Percentiles rank a stretch among this genome's conserved stretches.
phyloP scores from a whole-genome alignment of 441 rosid species.

The Melianthus villosus region DNA sequence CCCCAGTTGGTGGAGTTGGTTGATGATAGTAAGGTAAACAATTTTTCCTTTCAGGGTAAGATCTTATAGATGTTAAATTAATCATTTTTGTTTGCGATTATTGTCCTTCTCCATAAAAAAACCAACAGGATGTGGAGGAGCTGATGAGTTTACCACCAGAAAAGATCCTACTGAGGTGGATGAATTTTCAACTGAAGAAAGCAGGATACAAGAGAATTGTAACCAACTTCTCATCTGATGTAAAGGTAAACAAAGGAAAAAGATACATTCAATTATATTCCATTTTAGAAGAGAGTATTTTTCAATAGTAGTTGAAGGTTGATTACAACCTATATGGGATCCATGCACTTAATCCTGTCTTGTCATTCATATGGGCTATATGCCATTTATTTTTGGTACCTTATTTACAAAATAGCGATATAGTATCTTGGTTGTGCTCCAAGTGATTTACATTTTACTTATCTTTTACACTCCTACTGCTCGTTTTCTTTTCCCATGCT shows the following conservation, averaged over 20 bases:
- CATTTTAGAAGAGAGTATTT: neutral
- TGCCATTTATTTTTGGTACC: too few relatives aligned
- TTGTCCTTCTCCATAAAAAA: conserved; percentile 3
- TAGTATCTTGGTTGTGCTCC: too few relatives aligned
- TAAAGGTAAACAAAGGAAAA: conserved; percentile 48
- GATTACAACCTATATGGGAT: neutral
- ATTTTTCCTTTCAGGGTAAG: neutral
- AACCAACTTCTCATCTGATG: conserved; percentile 83
- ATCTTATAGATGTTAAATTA: too few relatives aligned
- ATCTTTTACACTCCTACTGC: too few relatives aligned
- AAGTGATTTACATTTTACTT: too few relatives aligned
- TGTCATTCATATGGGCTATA: too few relatives aligned
- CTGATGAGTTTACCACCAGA: conserved; percentile 81
- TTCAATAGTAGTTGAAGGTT: conserved; percentile 4
- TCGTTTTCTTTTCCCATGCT: too few relatives aligned
- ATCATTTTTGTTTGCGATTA: neutral
- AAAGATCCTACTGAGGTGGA: conserved; percentile 89
- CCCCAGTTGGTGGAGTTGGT: conserved; percentile 84
- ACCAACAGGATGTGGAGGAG: conserved; percentile 84
- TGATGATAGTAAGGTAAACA: conserved; percentile 57
- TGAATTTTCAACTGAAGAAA: conserved; percentile 94
- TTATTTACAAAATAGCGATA: too few relatives aligned
- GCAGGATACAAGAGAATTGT: conserved; percentile 77
- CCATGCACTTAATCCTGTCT: too few relatives aligned
- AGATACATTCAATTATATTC: conserved; percentile 4